phyloP scores from a whole-genome alignment of 202 grass and related monocot species.

The Saccharum hybrid region DNA sequence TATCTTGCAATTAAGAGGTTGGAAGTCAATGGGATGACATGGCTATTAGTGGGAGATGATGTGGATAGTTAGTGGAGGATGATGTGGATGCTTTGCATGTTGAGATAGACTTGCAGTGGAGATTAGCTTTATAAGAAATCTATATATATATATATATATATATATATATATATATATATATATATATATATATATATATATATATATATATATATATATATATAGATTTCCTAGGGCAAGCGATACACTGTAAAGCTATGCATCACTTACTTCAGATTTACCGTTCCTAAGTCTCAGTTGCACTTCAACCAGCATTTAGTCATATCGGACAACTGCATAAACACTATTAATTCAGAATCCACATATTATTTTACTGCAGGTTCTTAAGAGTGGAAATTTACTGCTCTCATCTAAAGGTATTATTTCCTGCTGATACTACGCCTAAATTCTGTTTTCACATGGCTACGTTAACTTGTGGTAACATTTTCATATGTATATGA shows the following conservation, averaged over 20 bases:
- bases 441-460: constrained; percentile 46
- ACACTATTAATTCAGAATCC: constrained; percentile 31
- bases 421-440: constrained; percentile 18
- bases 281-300: constrained; percentile 26
- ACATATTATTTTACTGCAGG: constrained; percentile 54
- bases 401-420: constrained; percentile 91
- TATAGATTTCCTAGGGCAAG: constrained; percentile 22
- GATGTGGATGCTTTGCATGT: background rate
- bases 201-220: background rate
- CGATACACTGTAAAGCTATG: constrained; percentile 18
- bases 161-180: too few species aligned
- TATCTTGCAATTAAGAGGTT: background rate
- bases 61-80: background rate
- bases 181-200: too few species aligned
- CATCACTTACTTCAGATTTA: constrained; percentile 43
- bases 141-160: too few species aligned
- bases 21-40: background rate
- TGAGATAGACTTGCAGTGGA: background rate
- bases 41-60: background rate
- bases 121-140: background rate
- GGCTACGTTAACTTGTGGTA: constrained; percentile 37
- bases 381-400: constrained; percentile 88
- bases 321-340: background rate
- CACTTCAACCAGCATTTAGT: constrained; percentile 22
- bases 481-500: constrained; percentile 27